Base-by-base conservation (phyloP, 2,329 filamentous ascomycete genomes). In the Xylaria sp. region DNA sequence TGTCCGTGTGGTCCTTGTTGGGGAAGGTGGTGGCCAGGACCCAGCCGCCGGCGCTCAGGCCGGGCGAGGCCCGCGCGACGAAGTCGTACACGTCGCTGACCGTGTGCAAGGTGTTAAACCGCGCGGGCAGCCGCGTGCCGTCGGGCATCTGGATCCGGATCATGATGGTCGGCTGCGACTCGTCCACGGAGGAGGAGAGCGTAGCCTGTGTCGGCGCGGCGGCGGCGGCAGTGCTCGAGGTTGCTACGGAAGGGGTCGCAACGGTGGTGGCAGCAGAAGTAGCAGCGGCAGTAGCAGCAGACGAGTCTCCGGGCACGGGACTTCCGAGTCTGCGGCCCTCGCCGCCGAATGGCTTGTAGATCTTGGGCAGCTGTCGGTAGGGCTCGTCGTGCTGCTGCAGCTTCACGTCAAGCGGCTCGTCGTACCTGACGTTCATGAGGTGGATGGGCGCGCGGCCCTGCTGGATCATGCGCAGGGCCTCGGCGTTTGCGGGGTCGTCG, bases 11-110 rank as follows among this genome's bases (percentile, higher is more conserved):
- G 49, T 93, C 88, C 74, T 91, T 92, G 66, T 85, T 91, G 4
- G 90, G 90, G 71, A 94, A 94, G 0, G 90, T 93, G 0, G 90
- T 94, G 60, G 88, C 89, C 40, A 95, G 76, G 2, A 90, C 87
- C 79, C 88, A 94, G 3, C 79, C 64, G n/a, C 90, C 80, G 38
- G 72, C 68, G 24, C 76, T 74, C 45, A 82, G 81, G 6, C 79
- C 79, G 0, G 85, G 70, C 21, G 82, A 86, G 0, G 89, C 81
- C n/a, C 81, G 78, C 54, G 83, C 76, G 56, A 93, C 84, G 64
- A 93, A 93, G 7, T 79, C 76, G 71, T 94, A 93, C 7, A 95
- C 81, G 61, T 93, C 88, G 16, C 85, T 87, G 43, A 95, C 75
- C 0, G 90, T 94, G 63, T 91, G 87, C 0, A 82, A 87, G 0